Base-by-base conservation (phyloP, 192 early-diverging fungal genomes). In the Fimicolochytrium jonesii region DNA sequence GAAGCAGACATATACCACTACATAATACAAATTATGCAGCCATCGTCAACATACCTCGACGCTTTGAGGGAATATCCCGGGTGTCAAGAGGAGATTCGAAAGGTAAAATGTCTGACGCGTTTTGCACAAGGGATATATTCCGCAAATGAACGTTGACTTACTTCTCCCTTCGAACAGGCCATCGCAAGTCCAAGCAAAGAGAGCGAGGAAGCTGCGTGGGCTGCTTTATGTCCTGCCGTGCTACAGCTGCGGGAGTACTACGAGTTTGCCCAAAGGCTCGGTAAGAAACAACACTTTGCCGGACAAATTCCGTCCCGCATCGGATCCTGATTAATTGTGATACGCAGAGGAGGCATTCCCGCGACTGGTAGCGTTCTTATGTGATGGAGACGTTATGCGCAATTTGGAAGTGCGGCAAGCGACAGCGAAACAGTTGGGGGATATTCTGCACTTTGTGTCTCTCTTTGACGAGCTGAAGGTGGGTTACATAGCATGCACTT, bases 401-500 rank as follows among this genome's bases (percentile, higher is more conserved):
- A 88, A 87, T 60, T 53, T 93, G 15, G 87, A 87, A 68, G 63
- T 75, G 31, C 81, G 89, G 56, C 92, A 90, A 51, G 90, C 89
- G 17, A 82, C 92, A 31, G 86, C 92, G 9, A 85, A 86, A 61
- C 74, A 87, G 46, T 71, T 95, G 43, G 92, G 90, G 6, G 86
- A 92, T 47, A 72, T 96, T 48, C 78, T 98, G 37, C 84, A 89
- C 66, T 93, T 94, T 71, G 86, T 87, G 29, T 89, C 91, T 71
- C 82, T 88, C 33, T 98, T 98, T 77, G 95, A 98, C 68, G 85
- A 88, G 62, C 68, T 95, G 9, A 98, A 98, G 85, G 91, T 89
- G 76, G 53, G 50, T 25, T 25, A 73, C 15, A 39, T 15, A 3
- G 32, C n/a, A n/a, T n/a, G n/a, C n/a, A n/a, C n/a, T n/a, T n/a